A percentile compares a stretch with the other conserved stretches of the same genome.
These are phyloP conservation scores for Verticillium longisporum DNA, from an alignment of 2,329 filamentous ascomycete genomes.

Conservation along the genomic window DNA sequence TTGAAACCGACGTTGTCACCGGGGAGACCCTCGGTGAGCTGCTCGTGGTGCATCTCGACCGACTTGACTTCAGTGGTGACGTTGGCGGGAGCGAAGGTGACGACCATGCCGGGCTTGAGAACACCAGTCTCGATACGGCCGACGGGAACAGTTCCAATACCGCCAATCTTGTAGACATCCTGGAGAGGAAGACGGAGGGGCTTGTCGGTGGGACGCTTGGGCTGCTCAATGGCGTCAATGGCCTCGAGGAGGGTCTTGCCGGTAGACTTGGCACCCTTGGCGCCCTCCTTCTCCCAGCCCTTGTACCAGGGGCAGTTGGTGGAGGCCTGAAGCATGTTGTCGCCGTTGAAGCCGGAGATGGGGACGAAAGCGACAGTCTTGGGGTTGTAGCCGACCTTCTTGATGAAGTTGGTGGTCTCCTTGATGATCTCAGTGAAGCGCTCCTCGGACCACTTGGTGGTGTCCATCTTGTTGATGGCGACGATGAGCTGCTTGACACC, in stretches of 20 bases:
- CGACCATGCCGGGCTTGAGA: slow-evolving; percentile 88
- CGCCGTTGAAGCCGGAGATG: slow-evolving; percentile 99
- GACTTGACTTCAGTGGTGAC: slow-evolving; percentile 99
- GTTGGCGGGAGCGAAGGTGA: slow-evolving; percentile 96
- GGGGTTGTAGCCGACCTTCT: slow-evolving; percentile 99
- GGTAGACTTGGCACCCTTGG: slow-evolving; percentile 74
- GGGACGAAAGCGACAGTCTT: slow-evolving; percentile 97
- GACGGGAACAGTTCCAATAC: slow-evolving; percentile 99
- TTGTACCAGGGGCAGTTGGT: slow-evolving; percentile 99
- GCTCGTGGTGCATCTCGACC: slow-evolving; percentile 99
- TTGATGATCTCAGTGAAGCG: slow-evolving; percentile 99
- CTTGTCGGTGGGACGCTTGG: slow-evolving; percentile 94
- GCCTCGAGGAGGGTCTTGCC: slow-evolving; percentile 99
- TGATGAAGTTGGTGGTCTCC: slow-evolving; percentile 99
- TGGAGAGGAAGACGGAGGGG: slow-evolving; percentile 99
- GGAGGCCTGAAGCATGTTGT: slow-evolving; percentile 96
- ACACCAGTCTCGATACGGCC: slow-evolving; percentile 99
- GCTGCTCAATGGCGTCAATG: slow-evolving; percentile 92
- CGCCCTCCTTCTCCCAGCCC: slow-evolving; percentile 96
- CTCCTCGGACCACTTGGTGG: slow-evolving; percentile 93
- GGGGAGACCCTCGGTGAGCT: slow-evolving; percentile 88
- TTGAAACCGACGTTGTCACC: slow-evolving; percentile 99
- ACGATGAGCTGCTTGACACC: slow-evolving; percentile 99
- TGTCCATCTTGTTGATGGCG: slow-evolving; percentile 99
- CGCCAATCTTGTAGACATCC: slow-evolving; percentile 99